Conservation (phyloP, 2,329 filamentous ascomycete species). For the Chaetoscypha palmicola region DNA sequence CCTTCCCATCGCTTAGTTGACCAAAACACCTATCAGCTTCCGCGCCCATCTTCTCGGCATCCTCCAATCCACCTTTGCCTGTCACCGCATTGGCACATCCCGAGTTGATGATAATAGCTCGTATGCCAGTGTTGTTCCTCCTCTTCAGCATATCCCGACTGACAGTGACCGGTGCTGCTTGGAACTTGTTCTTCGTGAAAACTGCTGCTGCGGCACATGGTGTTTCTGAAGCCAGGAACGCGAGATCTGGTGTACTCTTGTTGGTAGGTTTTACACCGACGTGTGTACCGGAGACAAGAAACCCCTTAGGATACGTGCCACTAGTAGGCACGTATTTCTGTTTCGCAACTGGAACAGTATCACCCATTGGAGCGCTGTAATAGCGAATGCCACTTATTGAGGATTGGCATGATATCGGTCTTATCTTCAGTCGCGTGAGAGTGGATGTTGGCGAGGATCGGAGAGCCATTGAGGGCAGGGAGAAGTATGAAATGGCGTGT, state of each 20-base stretch:
- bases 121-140: constrained; percentile 61
- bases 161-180: constrained; percentile 88
- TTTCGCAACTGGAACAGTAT: constrained; percentile 67
- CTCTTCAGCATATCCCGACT: constrained; percentile 65
- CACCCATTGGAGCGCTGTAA: constrained; percentile 54
- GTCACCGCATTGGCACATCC: constrained; percentile 97
- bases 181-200: constrained; percentile 97
- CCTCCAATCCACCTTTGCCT: constrained; percentile 79
- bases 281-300: constrained; percentile 77
- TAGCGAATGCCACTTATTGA: constrained; percentile 30
- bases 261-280: constrained; percentile 93
- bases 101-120: constrained; percentile 85
- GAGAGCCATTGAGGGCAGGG: constrained; percentile 24
- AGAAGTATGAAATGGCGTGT: constrained; percentile 1
- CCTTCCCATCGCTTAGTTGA: constrained; percentile 37
- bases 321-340: constrained; percentile 80
- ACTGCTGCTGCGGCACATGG: constrained; percentile 86
- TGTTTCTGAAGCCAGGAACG: constrained; percentile 76
- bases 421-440: constrained; percentile 20
- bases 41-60: constrained; percentile 77
- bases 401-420: constrained; percentile 20
- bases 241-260: constrained; percentile 84
- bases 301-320: constrained; percentile 86
- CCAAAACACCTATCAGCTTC: constrained; percentile 64
- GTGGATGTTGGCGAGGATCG: constrained; percentile 18